Base-by-base conservation (phyloP, 768 basidiomycete genomes). In the Atractiella rhizophila region DNA sequence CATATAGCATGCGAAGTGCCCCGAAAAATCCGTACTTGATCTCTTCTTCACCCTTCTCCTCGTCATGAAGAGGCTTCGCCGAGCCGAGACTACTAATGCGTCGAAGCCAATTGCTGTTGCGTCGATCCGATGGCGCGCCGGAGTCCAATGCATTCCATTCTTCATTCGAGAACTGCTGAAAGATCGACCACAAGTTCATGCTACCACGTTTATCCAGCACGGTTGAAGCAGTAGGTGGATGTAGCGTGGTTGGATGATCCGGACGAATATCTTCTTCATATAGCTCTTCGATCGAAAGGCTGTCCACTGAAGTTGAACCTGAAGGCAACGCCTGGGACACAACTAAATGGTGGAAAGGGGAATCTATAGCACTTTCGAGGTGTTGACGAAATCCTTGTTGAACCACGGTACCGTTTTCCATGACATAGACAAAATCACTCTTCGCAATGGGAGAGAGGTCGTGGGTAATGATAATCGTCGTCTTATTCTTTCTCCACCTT, bases 391-490 rank as follows among this genome's bases (percentile, higher is more conserved):
- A 88, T 1, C 91, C 91, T 51, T 82, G 76, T 55, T 96, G 81
- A 35, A 74, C 74, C 24, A 91, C 70, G 0, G 56, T 50, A 0
- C 86, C 88, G 16, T 71, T 65, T 49, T 73, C 70, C 63, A 96
- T 72, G 3, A 94, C 78, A 55, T 96, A 91, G 11, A 91, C 80
- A 48, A 91, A 94, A 57, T 94, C 86, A 12, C 63, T 57, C 0
- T 60, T 39, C 18, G 60, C 59, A 48, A 98, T 76, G 49, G 85
- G 79, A 1, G 74, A 73, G 15, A 96, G 70, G 51, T 96, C 91
- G 58, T 96, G 88, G 0, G 88, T 94, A 56, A 94, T 91, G 47
- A 86, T 74, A 54, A 86, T 73, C 5, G 81, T 91, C 4, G 81
- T 94, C 51, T 70, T 72, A 61, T 76, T 75, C 13, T 56, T 54